Conservation (phyloP, 495 filamentous ascomycete genomes). For the Sphaerosporella brunnea region DNA sequence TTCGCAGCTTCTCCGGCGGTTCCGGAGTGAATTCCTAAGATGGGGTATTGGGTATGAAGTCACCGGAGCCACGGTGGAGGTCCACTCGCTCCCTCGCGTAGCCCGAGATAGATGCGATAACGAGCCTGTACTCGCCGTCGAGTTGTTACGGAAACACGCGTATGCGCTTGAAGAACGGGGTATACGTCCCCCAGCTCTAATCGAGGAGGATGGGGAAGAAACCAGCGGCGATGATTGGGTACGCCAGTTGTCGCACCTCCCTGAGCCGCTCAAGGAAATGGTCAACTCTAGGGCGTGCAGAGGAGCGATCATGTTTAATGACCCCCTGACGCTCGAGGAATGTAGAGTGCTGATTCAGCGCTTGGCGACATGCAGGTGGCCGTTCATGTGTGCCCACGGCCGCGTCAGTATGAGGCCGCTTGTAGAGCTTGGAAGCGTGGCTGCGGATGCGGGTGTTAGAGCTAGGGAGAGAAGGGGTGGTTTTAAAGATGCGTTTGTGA, state of each 20-base stretch:
- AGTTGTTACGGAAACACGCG: conserved; percentile 14
- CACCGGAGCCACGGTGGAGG: conserved; percentile 1
- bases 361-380: conserved; percentile 56
- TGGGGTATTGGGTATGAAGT: conserved; percentile 1
- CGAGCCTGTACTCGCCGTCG: conserved; percentile 15
- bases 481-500: too few species aligned
- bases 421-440: conserved; percentile 30
- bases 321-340: conserved; percentile 45
- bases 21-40: conserved; percentile 17
- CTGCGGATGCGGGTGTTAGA: not conserved
- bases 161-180: conserved; percentile 6
- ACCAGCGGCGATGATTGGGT: conserved; percentile 26
- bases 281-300: conserved; percentile 81
- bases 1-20: conserved; percentile 25
- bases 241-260: not conserved
- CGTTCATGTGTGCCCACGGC: conserved; percentile 86
- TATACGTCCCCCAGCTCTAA: not conserved
- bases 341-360: conserved; percentile 45
- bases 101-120: conserved; percentile 12
- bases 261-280: conserved; percentile 56
- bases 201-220: not conserved
- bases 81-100: conserved; percentile 10
- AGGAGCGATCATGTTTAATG: conserved; percentile 95
- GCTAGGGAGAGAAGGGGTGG: too few species aligned
- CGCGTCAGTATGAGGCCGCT: conserved; percentile 61